Conservation (phyloP, 2,329 filamentous ascomycete genomes). For the Penicillium griseofulvum region DNA sequence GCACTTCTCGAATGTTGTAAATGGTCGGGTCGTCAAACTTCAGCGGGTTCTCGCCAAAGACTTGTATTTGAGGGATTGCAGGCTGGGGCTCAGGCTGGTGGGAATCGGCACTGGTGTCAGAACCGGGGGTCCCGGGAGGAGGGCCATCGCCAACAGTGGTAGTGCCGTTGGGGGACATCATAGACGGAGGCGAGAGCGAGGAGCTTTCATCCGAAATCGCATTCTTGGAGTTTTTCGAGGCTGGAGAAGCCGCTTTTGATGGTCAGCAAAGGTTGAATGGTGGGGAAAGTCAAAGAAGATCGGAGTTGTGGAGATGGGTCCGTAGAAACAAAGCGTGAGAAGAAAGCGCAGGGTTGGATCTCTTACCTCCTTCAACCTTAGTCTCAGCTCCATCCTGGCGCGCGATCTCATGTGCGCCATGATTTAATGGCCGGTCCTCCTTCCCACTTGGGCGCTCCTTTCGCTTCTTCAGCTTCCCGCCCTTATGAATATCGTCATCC, state of each 20-base stretch:
- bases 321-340: conserved; percentile 13
- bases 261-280: conserved; percentile 13
- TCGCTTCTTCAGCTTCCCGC: conserved; percentile 72
- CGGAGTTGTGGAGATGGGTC: conserved; percentile 12
- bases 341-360: conserved; percentile 7
- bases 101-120: conserved; percentile 56
- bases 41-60: conserved; percentile 87
- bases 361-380: conserved; percentile 54
- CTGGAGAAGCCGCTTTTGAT: conserved; percentile 34
- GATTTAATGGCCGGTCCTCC: conserved; percentile 59
- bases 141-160: conserved; percentile 57
- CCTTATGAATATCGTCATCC: conserved; percentile 50
- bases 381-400: conserved; percentile 63
- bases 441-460: conserved; percentile 65
- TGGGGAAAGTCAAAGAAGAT: conserved; percentile 8
- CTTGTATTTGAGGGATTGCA: conserved; percentile 71
- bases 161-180: conserved; percentile 43
- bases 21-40: conserved; percentile 89
- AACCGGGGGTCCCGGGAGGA: conserved; percentile 62
- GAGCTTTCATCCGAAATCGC: conserved; percentile 38
- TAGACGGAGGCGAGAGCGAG: conserved; percentile 41
- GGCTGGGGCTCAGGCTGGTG: conserved; percentile 61
- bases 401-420: conserved; percentile 62
- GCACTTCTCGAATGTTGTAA: conserved; percentile 81
- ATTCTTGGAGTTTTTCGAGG: conserved; percentile 40